Conservation (phyloP, 2,329 filamentous ascomycete species). For the Proliferodiscus dingleyae region DNA sequence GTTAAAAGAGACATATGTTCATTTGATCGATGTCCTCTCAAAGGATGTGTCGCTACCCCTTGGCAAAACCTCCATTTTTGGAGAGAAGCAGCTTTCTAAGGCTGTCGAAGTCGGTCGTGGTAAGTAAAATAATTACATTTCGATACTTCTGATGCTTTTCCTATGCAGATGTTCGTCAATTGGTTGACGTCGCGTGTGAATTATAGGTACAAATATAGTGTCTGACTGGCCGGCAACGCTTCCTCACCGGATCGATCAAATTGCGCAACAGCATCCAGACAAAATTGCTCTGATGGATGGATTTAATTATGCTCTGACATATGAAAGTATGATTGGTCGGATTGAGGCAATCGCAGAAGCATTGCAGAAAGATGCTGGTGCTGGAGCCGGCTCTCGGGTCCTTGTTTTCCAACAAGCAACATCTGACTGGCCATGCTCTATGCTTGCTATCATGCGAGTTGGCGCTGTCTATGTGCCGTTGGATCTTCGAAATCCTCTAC, state of each 20-base stretch:
- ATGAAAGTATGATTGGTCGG: conserved; percentile 7
- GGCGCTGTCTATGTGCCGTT: conserved; percentile 31
- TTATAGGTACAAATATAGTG: too few species aligned
- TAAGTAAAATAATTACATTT: too few species aligned
- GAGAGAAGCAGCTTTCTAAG: too few species aligned
- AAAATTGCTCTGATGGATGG: background rate
- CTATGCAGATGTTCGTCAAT: too few species aligned
- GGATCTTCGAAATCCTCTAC: conserved; percentile 23
- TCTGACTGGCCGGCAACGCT: background rate
- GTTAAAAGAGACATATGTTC: background rate
- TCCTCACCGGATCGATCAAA: background rate
- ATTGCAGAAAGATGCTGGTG: conserved; percentile 16
- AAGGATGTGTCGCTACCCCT: too few species aligned
- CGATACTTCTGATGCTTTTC: too few species aligned
- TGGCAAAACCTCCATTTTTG: too few species aligned
- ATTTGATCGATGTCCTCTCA: background rate
- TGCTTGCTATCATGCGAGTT: conserved; percentile 29
- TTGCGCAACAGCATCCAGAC: background rate
- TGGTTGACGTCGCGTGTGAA: too few species aligned
- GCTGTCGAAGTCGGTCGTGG: conserved; percentile 1
- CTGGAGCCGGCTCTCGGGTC: conserved; percentile 26
- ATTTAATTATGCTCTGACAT: background rate
- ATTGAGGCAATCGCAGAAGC: conserved; percentile 32
- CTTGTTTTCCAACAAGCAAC: conserved; percentile 11
- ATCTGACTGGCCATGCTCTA: conserved; percentile 21